A percentile compares a stretch with the other conserved stretches of the same genome.
phyloP scores from a whole-genome alignment of 495 filamentous ascomycete species.

The Podospora didyma region DNA sequence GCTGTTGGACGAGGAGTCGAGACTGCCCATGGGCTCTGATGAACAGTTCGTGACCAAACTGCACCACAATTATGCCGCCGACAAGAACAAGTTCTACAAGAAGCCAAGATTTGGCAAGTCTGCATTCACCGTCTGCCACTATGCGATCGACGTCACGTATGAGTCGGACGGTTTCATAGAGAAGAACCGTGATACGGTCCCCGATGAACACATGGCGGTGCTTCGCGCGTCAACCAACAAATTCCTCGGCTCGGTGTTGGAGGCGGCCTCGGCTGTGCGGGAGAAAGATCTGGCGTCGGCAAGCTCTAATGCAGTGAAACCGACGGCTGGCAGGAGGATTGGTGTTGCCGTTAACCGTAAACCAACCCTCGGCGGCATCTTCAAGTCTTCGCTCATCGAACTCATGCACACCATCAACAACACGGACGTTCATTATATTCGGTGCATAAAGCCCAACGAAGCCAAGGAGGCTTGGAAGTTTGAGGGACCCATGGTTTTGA shows the following conservation, averaged over 20 bases:
- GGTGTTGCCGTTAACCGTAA: conserved; percentile 92
- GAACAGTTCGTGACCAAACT: conserved; percentile 97
- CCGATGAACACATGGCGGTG: conserved; percentile 95
- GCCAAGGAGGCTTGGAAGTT: conserved; percentile 97
- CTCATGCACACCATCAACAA: conserved; percentile 97
- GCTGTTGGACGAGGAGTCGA: conserved; percentile 92
- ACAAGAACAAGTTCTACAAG: conserved; percentile 97
- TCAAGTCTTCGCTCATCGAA: conserved; percentile 97
- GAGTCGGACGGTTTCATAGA: conserved; percentile 99
- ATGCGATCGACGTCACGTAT: conserved; percentile 97
- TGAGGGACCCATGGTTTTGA: conserved; percentile 97
- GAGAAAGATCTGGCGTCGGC: conserved; percentile 79
- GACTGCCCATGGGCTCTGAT: conserved; percentile 94
- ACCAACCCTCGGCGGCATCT: conserved; percentile 95
- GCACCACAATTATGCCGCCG: conserved; percentile 84
- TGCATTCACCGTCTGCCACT: conserved; percentile 97
- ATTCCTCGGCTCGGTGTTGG: conserved; percentile 82
- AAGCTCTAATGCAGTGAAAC: conserved; percentile 64
- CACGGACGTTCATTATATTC: conserved; percentile 98
- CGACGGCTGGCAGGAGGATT: conserved; percentile 72
- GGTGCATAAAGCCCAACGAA: conserved; percentile 99
- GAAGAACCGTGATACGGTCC: conserved; percentile 98
- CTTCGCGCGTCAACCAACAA: conserved; percentile 77
- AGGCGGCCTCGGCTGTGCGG: conserved; percentile 76
- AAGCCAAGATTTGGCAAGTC: conserved; percentile 97